Percentiles rank a stretch among this genome's conserved stretches.
Conservation (phyloP, 1,284 basidiomycete genomes). For the Caloboletus inedulis region DNA sequence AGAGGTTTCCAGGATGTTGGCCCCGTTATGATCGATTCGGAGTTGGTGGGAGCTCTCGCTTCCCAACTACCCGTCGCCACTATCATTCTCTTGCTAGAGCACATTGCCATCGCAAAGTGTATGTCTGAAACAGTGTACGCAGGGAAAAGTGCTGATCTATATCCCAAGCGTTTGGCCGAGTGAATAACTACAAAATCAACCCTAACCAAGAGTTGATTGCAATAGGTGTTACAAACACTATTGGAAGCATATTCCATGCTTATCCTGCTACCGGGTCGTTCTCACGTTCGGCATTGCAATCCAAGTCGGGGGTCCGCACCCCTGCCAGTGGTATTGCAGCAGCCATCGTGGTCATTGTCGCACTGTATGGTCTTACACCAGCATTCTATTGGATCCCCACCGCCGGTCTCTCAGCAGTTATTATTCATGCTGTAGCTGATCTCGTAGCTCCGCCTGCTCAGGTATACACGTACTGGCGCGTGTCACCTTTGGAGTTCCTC, state of each 20-base stretch:
- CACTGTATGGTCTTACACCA: conserved; percentile 88
- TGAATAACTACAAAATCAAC: conserved; percentile 97
- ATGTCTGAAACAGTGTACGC: conserved; percentile 10
- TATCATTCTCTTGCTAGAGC: conserved; percentile 93
- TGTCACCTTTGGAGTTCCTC: conserved; percentile 89
- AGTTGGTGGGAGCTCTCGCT: conserved; percentile 69
- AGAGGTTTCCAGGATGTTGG: conserved; percentile 80
- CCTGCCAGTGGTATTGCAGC: conserved; percentile 89
- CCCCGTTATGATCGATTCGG: conserved; percentile 60
- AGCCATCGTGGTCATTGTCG: conserved; percentile 87
- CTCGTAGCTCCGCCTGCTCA: conserved; percentile 86
- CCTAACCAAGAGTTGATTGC: conserved; percentile 97
- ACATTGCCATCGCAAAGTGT: conserved; percentile 95
- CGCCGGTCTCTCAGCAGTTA: conserved; percentile 84
- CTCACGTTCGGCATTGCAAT: conserved; percentile 94
- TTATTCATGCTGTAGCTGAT: conserved; percentile 94
- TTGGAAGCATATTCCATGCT: conserved; percentile 84
- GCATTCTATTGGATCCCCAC: conserved; percentile 88
- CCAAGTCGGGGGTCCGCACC: conserved; percentile 94
- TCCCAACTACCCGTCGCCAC: conserved; percentile 87
- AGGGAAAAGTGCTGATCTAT: conserved; percentile 10
- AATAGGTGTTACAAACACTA: conserved; percentile 92
- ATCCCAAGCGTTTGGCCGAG: conserved; percentile 80
- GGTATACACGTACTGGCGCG: conserved; percentile 91
- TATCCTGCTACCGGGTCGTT: conserved; percentile 99